Evolutionary conservation across 345 rosid genomes (phyloP).

Genomic region (Eucalyptus curtisii): DNA sequence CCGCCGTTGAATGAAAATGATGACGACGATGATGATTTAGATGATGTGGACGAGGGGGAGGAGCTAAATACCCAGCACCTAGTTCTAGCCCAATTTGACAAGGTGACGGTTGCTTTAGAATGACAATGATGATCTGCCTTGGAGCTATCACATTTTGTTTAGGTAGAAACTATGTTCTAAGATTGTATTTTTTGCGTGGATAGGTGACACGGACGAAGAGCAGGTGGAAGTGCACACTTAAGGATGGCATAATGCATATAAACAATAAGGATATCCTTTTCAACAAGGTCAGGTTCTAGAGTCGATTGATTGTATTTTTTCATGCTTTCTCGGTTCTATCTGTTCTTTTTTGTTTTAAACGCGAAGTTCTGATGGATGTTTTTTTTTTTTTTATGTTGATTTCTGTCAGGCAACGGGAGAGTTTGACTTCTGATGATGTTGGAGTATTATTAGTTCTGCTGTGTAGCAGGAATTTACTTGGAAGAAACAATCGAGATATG

Average conservation of each 20-base stretch:
- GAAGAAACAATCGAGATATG: neutral
- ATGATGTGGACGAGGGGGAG: constrained; percentile 81
- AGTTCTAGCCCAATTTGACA: constrained; percentile 96
- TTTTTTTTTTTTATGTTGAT: neutral
- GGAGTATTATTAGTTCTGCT: neutral
- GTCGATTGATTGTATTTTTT: neutral
- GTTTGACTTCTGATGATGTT: constrained; percentile 70
- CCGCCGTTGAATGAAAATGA: constrained; percentile 84
- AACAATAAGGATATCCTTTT: constrained; percentile 92
- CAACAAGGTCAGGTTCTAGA: constrained; percentile 46
- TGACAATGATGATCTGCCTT: neutral
- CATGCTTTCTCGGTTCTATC: neutral
- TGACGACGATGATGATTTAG: constrained; percentile 74
- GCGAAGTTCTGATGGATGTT: neutral
- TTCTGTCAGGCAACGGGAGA: constrained; percentile 76
- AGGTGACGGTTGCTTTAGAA: constrained; percentile 25
- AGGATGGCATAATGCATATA: constrained; percentile 98
- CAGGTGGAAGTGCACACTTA: constrained; percentile 90
- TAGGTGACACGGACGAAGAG: constrained; percentile 97
- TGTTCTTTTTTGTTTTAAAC: neutral
- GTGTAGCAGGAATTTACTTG: neutral
- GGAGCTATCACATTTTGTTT: neutral
- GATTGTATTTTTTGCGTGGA: neutral
- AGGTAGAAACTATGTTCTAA: neutral
- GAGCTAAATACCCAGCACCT: constrained; percentile 92